A percentile compares a stretch with the other conserved stretches of the same genome.
Evolutionary conservation across 1,284 basidiomycete species (phyloP).

Genomic region (Trametes pubescens): DNA sequence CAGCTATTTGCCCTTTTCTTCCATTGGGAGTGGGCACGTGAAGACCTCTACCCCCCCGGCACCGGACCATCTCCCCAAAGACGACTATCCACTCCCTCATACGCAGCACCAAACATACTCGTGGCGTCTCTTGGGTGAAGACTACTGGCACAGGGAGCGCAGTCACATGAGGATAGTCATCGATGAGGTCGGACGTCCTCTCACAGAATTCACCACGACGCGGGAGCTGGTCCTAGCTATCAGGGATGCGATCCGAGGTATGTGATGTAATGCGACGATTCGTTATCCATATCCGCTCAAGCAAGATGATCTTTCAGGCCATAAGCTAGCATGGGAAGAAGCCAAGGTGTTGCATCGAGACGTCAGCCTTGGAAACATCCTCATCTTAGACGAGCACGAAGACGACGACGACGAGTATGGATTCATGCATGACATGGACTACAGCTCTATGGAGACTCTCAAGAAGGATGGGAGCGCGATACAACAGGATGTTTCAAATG

Average conservation of each 20-base stretch:
- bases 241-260: slow-evolving; percentile 28
- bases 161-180: slow-evolving; percentile 32
- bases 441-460: slow-evolving; percentile 1
- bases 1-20: background rate
- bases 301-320: slow-evolving; percentile 2
- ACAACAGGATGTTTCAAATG: background rate
- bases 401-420: background rate
- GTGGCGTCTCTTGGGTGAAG: background rate
- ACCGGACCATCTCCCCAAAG: background rate
- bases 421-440: slow-evolving; percentile 29
- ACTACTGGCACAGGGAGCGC: slow-evolving; percentile 19
- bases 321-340: slow-evolving; percentile 7
- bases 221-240: slow-evolving; percentile 20
- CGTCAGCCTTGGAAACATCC: slow-evolving; percentile 21
- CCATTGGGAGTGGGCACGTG: background rate
- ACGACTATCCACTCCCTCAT: slow-evolving; percentile 11
- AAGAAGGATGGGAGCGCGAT: background rate
- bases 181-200: slow-evolving; percentile 21
- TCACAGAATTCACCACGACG: slow-evolving; percentile 22
- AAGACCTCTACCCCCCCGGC: background rate
- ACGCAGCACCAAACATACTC: slow-evolving; percentile 26
- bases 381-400: slow-evolving; percentile 7
- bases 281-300: background rate
- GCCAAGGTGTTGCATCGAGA: slow-evolving; percentile 21
- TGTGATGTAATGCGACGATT: background rate